phyloP scores from a whole-genome alignment of 1,284 basidiomycete genomes.

The Schizophyllum commune region DNA sequence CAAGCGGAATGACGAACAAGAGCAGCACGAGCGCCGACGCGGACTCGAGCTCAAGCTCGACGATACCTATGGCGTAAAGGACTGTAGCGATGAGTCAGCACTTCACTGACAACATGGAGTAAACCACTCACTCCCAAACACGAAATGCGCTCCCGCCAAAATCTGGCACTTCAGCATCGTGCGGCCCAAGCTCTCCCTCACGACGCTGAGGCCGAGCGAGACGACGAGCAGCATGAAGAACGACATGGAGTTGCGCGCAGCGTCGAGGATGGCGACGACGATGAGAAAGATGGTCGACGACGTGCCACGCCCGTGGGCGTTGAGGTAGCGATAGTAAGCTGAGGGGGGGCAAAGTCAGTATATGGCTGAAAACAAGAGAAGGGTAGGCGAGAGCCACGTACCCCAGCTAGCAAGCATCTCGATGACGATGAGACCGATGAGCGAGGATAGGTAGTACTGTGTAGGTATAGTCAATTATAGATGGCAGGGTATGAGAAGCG shows the following conservation, averaged over 20 bases:
- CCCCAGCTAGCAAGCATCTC: conserved; percentile 93
- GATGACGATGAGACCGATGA: conserved; percentile 82
- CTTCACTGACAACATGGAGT: conserved; percentile 2
- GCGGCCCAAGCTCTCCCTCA: conserved; percentile 69
- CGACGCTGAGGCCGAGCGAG: conserved; percentile 80
- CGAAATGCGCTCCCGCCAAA: conserved; percentile 78
- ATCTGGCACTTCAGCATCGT: conserved; percentile 76
- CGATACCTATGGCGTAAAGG: conserved; percentile 86
- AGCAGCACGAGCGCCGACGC: conserved; percentile 75
- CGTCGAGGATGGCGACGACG: conserved; percentile 90
- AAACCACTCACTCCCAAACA: conserved; percentile 75
- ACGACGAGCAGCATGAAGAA: conserved; percentile 96
- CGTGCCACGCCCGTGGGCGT: conserved; percentile 75
- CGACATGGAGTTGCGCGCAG: conserved; percentile 87
- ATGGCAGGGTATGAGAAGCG: background rate
- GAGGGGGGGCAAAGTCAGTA: conserved; percentile 4
- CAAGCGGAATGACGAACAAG: conserved; percentile 86
- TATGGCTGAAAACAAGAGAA: background rate
- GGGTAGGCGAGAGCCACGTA: conserved; percentile 20
- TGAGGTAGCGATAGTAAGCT: conserved; percentile 87
- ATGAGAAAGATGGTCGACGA: conserved; percentile 79
- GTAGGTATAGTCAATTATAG: conserved; percentile 11
- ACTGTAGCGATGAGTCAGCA: conserved; percentile 37
- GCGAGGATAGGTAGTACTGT: conserved; percentile 91
- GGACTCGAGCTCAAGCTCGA: conserved; percentile 85